Conservation (phyloP, 2,329 filamentous ascomycete genomes). For the Fonsecaea pedrosoi region DNA sequence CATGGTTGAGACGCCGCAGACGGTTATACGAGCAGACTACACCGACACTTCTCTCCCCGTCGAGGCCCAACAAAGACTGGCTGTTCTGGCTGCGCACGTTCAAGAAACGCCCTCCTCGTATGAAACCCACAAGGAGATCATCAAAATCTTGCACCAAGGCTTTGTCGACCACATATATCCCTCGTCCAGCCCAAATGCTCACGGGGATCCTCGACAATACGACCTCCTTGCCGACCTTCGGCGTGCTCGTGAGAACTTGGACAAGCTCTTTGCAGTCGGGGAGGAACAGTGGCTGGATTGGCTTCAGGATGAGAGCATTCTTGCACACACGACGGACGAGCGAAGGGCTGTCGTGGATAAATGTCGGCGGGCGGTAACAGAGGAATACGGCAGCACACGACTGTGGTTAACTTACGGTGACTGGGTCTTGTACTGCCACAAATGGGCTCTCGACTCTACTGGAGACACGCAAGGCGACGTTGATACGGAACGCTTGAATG, state of each 20-base stretch:
- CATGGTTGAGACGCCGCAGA: conserved; percentile 52
- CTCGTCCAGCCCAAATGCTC: conserved; percentile 50
- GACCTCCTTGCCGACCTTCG: conserved; percentile 56
- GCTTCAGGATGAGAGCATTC: conserved; percentile 66
- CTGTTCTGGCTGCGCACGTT: conserved; percentile 51
- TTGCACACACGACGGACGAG: conserved; percentile 63
- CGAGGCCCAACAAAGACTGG: conserved; percentile 51
- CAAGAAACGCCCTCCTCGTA: conserved; percentile 56
- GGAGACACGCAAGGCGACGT: conserved; percentile 46
- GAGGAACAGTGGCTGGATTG: conserved; percentile 69
- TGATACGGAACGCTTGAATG: conserved; percentile 64
- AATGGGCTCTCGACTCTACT: conserved; percentile 54
- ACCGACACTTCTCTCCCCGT: conserved; percentile 50
- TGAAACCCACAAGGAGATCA: conserved; percentile 55
- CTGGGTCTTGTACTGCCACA: conserved; percentile 64
- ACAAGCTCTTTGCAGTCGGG: conserved; percentile 67
- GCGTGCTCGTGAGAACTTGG: conserved; percentile 63
- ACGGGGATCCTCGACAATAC: conserved; percentile 54
- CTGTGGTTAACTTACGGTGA: conserved; percentile 69
- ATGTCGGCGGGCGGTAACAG: conserved; percentile 64
- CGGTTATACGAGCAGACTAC: conserved; percentile 50
- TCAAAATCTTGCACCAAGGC: conserved; percentile 55
- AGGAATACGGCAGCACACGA: conserved; percentile 66
- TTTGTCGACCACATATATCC: conserved; percentile 57
- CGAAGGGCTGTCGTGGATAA: conserved; percentile 65